A percentile compares a stretch with the other conserved stretches of the same genome.
phyloP scores from a whole-genome alignment of 2,329 filamentous ascomycete species.

The Xylariaceae sp. region DNA sequence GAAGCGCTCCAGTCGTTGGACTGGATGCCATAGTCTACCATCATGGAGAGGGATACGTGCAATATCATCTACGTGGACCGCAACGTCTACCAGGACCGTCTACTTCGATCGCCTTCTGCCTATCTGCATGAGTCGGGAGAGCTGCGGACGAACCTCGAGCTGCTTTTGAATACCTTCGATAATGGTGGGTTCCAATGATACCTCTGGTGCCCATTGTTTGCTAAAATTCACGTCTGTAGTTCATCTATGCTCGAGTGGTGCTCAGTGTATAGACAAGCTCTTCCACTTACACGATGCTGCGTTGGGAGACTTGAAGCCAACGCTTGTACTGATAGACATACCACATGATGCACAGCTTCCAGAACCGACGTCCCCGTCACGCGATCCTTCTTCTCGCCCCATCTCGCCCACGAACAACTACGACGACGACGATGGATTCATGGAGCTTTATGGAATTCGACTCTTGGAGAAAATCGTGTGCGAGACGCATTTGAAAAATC shows the following conservation, averaged over 20 bases:
- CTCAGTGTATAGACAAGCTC: slow-evolving; percentile 48
- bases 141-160: slow-evolving; percentile 42
- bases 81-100: slow-evolving; percentile 43
- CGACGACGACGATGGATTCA: slow-evolving; percentile 37
- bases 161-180: slow-evolving; percentile 50
- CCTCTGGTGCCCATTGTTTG: slow-evolving; percentile 1
- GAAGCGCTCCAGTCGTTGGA: slow-evolving; percentile 56
- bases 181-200: slow-evolving; percentile 41
- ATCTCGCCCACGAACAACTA: slow-evolving; percentile 33
- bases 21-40: slow-evolving; percentile 52
- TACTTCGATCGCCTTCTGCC: slow-evolving; percentile 32
- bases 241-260: slow-evolving; percentile 49
- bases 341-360: slow-evolving; percentile 46
- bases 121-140: slow-evolving; percentile 32
- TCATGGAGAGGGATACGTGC: slow-evolving; percentile 53
- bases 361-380: slow-evolving; percentile 33
- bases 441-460: slow-evolving; percentile 51
- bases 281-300: slow-evolving; percentile 49
- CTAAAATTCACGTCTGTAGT: slow-evolving; percentile 35
- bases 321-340: slow-evolving; percentile 53
- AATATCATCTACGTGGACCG: slow-evolving; percentile 58
- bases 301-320: slow-evolving; percentile 49
- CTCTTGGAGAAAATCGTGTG: slow-evolving; percentile 53
- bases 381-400: slow-evolving; percentile 44
- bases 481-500: slow-evolving; percentile 51